Percentiles rank a stretch among this genome's conserved stretches.
phyloP scores from a whole-genome alignment of 140 eudicot species.

The Stevia rebaudiana region DNA sequence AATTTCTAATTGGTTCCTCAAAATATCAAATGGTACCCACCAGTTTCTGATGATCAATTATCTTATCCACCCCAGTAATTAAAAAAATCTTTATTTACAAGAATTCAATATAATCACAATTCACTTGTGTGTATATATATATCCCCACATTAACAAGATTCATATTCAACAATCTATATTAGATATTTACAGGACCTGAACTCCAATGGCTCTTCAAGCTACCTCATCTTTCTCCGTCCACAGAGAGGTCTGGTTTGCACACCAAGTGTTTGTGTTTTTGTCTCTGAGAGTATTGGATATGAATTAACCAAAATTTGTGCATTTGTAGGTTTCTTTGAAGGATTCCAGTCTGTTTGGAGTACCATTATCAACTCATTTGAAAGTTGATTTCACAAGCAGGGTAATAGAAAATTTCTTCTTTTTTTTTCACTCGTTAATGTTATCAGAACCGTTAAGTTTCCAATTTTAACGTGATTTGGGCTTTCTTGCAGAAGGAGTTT shows the following conservation, averaged over 20 bases:
- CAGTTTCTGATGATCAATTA: conserved; percentile 24
- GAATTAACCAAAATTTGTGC: neutral
- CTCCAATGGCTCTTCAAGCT: conserved; percentile 77
- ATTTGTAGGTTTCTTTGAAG: conserved; percentile 58
- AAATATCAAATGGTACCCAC: conserved; percentile 26
- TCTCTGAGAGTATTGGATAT: neutral
- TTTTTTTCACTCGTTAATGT: neutral
- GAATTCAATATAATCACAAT: neutral
- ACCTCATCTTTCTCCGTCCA: conserved; percentile 52
- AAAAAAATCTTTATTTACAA: neutral
- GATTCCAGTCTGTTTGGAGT: conserved; percentile 58
- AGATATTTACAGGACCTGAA: conserved; percentile 17
- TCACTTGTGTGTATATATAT: conserved; percentile 22
- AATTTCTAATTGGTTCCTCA: conserved; percentile 40
- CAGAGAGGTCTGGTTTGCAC: conserved; percentile 34
- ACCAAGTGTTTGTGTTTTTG: neutral
- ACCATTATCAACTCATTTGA: conserved; percentile 49
- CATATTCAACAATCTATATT: conserved; percentile 21
- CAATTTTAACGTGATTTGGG: neutral
- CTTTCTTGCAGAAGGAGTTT: conserved; percentile 32
- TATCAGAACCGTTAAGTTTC: neutral
- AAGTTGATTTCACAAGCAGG: conserved; percentile 51
- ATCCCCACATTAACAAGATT: conserved; percentile 15
- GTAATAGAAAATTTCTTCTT: conserved; percentile 25
- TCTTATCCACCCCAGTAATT: conserved; percentile 43